Base-by-base conservation (phyloP, 2,329 filamentous ascomycete genomes). In the Pseudocercospora crystallina region DNA sequence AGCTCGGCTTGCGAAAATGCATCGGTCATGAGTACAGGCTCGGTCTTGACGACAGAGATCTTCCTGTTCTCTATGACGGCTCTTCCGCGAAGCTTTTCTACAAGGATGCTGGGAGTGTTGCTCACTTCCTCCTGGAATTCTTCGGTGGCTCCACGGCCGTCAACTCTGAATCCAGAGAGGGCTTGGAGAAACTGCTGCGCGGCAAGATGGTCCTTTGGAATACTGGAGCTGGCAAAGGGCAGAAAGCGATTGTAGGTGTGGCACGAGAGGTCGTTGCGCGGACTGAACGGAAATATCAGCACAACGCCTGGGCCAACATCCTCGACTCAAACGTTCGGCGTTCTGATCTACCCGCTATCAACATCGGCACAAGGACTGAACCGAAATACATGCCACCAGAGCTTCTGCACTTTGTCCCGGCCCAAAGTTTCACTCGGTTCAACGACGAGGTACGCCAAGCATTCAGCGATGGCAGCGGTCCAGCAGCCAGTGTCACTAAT, bases 21-120 rank as follows among this genome's bases (percentile, higher is more conserved):
- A 13, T 15, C 5, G 50, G 46, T n/a, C 35, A 32, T 8, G 37
- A 40, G 20, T 34, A 30, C 12, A 12, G 5, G 14, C 26, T 49
- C 26, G 32, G 33, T 9, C 41, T 34, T 30, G 31, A n/a, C 9
- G 17, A 29, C 3, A 12, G 9, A 3, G 31, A 33, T 12, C 20
- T 26, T 3, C 30, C 37, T 12, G 13, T 42, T 5, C 17, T 13
- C 12, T 20, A 43, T 36, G 41, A 34, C 11, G 20, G 29, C n/a
- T 29, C 39, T 15, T 43, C 12, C 15, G 39, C 42, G 15, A 51
- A 34, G n/a, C 17, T 42, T 15, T 51, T 46, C 29, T 46, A 26
- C 42, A 42, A 30, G n/a, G 11, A 9, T 17, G 35, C 34, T 13
- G 42, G 35, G 17, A 26, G 20, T 17, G 42, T 51, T 20, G 40